These are phyloP conservation scores for Sporothrix luriei DNA, from an alignment of 2,329 filamentous ascomycete genomes.

Conservation along the genomic window DNA sequence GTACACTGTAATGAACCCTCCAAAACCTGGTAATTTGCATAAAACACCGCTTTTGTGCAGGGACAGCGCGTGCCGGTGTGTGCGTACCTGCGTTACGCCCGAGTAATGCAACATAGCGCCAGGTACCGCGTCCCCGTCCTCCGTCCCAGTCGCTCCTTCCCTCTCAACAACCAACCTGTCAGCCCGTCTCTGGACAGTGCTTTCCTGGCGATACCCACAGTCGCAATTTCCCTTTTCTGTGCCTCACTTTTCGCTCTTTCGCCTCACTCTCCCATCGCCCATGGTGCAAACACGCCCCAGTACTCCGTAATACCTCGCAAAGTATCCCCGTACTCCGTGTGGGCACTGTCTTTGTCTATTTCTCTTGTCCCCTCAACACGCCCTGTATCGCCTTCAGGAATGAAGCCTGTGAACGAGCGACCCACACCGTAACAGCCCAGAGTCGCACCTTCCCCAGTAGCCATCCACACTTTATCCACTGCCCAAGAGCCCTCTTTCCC, in stretches of 20 bases:
- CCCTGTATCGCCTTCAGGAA: slow-evolving; percentile 22
- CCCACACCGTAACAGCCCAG: slow-evolving; percentile 27
- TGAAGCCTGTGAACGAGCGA: slow-evolving; percentile 15
- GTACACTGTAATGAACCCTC: not conserved
- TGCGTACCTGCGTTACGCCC: slow-evolving; percentile 25
- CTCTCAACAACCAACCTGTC: not conserved
- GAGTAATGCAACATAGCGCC: slow-evolving; percentile 21
- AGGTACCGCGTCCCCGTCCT: slow-evolving; percentile 22
- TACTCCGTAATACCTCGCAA: not conserved
- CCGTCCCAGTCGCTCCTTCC: slow-evolving; percentile 16
- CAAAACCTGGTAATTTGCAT: not conserved
- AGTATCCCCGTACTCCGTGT: slow-evolving; percentile 22
- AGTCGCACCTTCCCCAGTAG: slow-evolving; percentile 31
- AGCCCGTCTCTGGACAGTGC: not conserved
- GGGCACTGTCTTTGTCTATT: slow-evolving; percentile 5
- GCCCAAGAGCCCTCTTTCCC: slow-evolving; percentile 10
- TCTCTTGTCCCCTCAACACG: slow-evolving; percentile 8
- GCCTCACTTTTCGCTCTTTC: not conserved
- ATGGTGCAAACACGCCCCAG: slow-evolving; percentile 12
- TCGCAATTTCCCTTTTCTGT: slow-evolving; percentile 26
- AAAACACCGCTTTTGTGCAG: slow-evolving; percentile 12
- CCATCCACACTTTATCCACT: slow-evolving; percentile 28
- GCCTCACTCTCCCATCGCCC: not conserved
- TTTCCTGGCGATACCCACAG: slow-evolving; percentile 19
- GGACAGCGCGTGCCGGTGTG: not conserved